Evolutionary conservation across 2,329 filamentous ascomycete species (phyloP).

Genomic region (Cladosporium sp.): DNA sequence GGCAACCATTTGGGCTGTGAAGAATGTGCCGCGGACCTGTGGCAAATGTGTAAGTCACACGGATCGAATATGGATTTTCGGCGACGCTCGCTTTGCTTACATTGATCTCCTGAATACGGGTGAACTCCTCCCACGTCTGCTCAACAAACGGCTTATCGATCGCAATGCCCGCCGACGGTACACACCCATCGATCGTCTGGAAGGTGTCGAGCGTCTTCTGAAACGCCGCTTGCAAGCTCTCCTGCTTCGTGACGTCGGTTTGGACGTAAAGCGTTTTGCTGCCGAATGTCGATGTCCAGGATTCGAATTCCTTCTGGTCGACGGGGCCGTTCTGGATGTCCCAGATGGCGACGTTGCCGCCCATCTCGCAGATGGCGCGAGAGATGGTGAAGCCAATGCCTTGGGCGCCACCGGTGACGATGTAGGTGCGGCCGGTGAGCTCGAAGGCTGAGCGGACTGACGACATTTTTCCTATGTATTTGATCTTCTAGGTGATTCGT

Average conservation of each 20-base stretch:
- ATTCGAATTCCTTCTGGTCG: conserved; percentile 25
- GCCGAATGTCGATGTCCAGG: conserved; percentile 55
- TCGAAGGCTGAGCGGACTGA: conserved; percentile 22
- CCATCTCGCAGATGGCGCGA: conserved; percentile 31
- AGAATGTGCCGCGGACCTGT: conserved; percentile 38
- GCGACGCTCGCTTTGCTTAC: conserved; percentile 19
- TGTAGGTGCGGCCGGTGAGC: conserved; percentile 29
- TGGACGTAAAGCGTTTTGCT: conserved; percentile 52
- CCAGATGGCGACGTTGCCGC: conserved; percentile 57
- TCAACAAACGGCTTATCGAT: conserved; percentile 35
- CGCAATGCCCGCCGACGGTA: conserved; percentile 35
- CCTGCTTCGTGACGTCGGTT: conserved; percentile 42
- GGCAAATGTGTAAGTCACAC: not conserved
- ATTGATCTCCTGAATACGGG: conserved; percentile 41
- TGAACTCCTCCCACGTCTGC: conserved; percentile 33
- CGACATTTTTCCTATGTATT: not conserved
- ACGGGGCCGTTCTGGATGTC: conserved; percentile 54
- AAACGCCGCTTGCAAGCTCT: conserved; percentile 29
- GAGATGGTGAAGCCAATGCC: conserved; percentile 31
- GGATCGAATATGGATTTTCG: not conserved
- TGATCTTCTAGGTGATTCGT: not conserved
- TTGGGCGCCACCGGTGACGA: conserved; percentile 32
- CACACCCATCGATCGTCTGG: conserved; percentile 30
- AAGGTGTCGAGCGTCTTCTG: conserved; percentile 28
- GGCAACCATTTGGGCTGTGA: conserved; percentile 37